Percentiles rank a stretch among this genome's conserved stretches.
Conservation (phyloP, 768 basidiomycete species). For the Leccinellum luteum region DNA sequence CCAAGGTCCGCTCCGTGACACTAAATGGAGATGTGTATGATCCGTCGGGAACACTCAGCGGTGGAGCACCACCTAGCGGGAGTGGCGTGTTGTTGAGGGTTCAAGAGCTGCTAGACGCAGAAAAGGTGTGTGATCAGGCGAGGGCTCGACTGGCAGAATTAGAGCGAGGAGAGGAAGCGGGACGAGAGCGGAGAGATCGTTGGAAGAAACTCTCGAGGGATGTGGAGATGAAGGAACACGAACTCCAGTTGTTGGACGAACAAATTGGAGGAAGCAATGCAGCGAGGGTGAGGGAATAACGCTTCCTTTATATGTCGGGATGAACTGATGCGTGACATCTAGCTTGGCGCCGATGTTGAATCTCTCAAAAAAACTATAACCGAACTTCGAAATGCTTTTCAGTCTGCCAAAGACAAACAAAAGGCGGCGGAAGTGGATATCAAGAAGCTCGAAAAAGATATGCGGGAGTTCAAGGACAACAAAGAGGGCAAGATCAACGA, state of each 20-base stretch:
- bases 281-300: conserved; percentile 59
- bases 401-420: conserved; percentile 73
- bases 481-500: conserved; percentile 96
- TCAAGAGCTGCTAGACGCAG: conserved; percentile 74
- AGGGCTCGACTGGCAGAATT: conserved; percentile 46
- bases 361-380: conserved; percentile 61
- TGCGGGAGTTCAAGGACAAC: conserved; percentile 98
- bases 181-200: conserved; percentile 50
- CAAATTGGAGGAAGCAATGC: conserved; percentile 90
- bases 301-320: background rate
- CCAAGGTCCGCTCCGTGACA: conserved; percentile 78
- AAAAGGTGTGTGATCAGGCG: conserved; percentile 54
- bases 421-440: conserved; percentile 71
- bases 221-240: conserved; percentile 88
- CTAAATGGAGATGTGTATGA: conserved; percentile 96
- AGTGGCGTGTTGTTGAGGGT: conserved; percentile 77
- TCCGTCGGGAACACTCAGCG: conserved; percentile 89
- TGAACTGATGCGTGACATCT: conserved; percentile 2
- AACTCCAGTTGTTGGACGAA: conserved; percentile 75
- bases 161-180: conserved; percentile 53
- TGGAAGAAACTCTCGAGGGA: conserved; percentile 65
- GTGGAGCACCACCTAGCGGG: conserved; percentile 80
- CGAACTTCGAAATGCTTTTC: conserved; percentile 55
- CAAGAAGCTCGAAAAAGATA: conserved; percentile 90
- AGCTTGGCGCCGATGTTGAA: conserved; percentile 84